Percentiles rank a stretch among this genome's conserved stretches.
Evolutionary conservation across 352 stramenopile genomes (phyloP).

Genomic region (Blastocystis sp.): DNA sequence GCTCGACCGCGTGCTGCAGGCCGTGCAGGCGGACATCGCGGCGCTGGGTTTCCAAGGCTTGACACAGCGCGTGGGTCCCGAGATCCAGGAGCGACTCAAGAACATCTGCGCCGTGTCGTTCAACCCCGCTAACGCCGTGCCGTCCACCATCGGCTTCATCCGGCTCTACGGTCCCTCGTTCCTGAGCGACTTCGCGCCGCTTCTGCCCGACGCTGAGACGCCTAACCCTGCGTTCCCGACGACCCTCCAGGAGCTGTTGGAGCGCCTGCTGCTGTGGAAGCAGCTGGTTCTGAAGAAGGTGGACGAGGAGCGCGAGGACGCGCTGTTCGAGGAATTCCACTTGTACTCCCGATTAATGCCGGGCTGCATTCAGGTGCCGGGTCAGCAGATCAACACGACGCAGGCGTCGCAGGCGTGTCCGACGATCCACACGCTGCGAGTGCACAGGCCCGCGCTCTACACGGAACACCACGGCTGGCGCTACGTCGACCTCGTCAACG

Average conservation of each 20-base stretch:
- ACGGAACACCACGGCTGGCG: slow-evolving; percentile 1
- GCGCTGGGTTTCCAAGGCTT: background rate
- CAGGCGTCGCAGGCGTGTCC: background rate
- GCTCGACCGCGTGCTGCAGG: slow-evolving; percentile 13
- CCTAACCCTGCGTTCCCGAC: slow-evolving; percentile 4
- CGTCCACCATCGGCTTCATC: slow-evolving; percentile 50
- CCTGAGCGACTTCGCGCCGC: slow-evolving; percentile 9
- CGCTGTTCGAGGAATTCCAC: background rate
- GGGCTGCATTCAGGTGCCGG: background rate
- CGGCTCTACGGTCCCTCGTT: background rate
- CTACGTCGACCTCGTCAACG: background rate
- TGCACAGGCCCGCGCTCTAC: slow-evolving; percentile 8
- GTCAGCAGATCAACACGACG: background rate
- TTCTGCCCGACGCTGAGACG: background rate
- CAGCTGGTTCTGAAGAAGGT: background rate
- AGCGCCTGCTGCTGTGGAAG: slow-evolving; percentile 53
- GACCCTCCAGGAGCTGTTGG: slow-evolving; percentile 26
- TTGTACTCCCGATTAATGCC: background rate
- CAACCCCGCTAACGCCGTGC: background rate
- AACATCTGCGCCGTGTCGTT: background rate
- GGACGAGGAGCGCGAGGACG: background rate
- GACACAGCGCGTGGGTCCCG: background rate
- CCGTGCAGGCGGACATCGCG: slow-evolving; percentile 12
- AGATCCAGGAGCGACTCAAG: background rate
- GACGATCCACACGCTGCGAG: background rate